phyloP scores from a whole-genome alignment of 345 rosid species.

The Hibiscus tridactylites region DNA sequence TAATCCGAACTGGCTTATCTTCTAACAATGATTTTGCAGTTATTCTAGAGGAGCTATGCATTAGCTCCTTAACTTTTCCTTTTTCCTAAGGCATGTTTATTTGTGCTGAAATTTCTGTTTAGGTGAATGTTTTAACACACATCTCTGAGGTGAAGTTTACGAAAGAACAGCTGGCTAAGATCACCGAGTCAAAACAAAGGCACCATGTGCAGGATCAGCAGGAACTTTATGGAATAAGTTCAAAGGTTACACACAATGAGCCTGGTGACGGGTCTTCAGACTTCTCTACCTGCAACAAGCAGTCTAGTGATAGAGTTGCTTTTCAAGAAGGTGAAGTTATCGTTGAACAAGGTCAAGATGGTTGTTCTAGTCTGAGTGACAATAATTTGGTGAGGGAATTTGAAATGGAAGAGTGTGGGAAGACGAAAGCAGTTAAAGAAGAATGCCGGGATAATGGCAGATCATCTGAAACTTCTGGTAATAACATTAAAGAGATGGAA shows the following conservation, averaged over 20 bases:
- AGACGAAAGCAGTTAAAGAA: background rate
- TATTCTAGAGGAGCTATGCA: background rate
- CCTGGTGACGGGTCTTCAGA: background rate
- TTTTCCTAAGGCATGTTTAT: background rate
- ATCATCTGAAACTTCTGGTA: background rate
- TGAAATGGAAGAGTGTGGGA: constrained; percentile 10
- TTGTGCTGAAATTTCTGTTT: constrained; percentile 1
- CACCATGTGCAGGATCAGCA: constrained; percentile 49
- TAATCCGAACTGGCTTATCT: background rate
- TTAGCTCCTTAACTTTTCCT: background rate
- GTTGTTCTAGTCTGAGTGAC: background rate
- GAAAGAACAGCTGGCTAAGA: background rate
- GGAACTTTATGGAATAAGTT: constrained; percentile 33
- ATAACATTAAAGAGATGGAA: background rate
- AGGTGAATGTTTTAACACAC: constrained; percentile 60
- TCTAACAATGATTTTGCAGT: background rate
- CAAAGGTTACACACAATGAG: background rate
- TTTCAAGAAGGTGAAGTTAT: background rate
- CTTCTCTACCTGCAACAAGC: background rate
- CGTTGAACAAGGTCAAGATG: background rate
- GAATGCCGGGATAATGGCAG: background rate
- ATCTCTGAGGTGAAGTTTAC: constrained; percentile 25
- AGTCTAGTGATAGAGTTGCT: background rate
- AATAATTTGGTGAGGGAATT: background rate
- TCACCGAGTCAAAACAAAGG: constrained; percentile 30